Conservation (phyloP, 2,329 filamentous ascomycete species). For the Fusarium drepaniforme region DNA sequence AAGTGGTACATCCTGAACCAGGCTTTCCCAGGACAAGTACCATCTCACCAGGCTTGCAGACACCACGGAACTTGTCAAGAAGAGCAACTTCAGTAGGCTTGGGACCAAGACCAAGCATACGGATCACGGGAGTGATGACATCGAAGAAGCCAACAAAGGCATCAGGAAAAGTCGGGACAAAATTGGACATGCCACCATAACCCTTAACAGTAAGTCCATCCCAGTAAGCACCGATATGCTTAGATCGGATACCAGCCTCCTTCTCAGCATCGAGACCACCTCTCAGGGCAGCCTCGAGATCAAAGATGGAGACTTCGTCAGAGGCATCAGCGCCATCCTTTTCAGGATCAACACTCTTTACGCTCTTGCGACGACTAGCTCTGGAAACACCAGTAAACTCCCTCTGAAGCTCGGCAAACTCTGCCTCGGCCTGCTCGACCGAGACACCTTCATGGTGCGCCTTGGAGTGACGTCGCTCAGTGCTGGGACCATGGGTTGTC, state of each 20-base stretch:
- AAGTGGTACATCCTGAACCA: constrained; percentile 78
- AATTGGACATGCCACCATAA: constrained; percentile 79
- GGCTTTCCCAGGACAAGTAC: constrained; percentile 84
- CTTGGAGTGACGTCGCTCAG: constrained; percentile 34
- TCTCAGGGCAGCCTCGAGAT: constrained; percentile 80
- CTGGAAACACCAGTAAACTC: constrained; percentile 70
- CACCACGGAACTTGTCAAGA: constrained; percentile 77
- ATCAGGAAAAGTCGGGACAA: constrained; percentile 80
- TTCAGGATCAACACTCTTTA: constrained; percentile 65
- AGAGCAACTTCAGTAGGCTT: constrained; percentile 81
- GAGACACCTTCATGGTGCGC: constrained; percentile 64
- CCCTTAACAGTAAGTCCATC: constrained; percentile 82
- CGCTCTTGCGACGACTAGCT: constrained; percentile 54
- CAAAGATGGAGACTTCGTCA: constrained; percentile 68
- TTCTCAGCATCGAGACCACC: constrained; percentile 78
- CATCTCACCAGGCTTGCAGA: constrained; percentile 88
- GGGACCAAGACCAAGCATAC: constrained; percentile 72
- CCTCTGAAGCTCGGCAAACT: constrained; percentile 76
- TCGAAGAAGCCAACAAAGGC: constrained; percentile 84
- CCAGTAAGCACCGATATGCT: constrained; percentile 86
- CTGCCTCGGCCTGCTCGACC: constrained; percentile 74
- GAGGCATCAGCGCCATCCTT: constrained; percentile 60
- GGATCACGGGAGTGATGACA: constrained; percentile 73
- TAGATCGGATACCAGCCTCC: constrained; percentile 83
- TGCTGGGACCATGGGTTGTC: constrained; percentile 40